Base-by-base conservation (phyloP, 306 rosid species). In the Erythrophleum fordii region DNA sequence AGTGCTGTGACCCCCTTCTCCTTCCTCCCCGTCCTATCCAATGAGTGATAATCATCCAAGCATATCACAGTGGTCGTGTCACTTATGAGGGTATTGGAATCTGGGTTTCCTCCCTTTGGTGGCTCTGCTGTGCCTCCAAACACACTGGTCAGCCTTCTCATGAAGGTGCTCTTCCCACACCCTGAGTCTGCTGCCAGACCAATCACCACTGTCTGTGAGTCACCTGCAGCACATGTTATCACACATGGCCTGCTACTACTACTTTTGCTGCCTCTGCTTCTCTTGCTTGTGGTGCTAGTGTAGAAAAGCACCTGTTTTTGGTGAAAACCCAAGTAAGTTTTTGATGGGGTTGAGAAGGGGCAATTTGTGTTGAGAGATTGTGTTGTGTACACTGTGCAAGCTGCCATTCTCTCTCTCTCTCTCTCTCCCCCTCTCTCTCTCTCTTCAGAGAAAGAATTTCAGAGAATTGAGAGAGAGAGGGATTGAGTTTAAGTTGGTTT, bases 171-270 rank as follows among this genome's bases (percentile, higher is more conserved):
- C 83, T 96, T 96, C 28, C 99, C 99, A 73, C 99, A 96, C 0
- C 99, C 99, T 0, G 99, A 96, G 81, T 96, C 99, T 1, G 99
- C 99, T 6, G 99, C 99, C 0, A 96, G 86, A 48, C 99, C 99
- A 74, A 96, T 96, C 87, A 96, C 99, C 46, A 96, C 81, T 6
- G 99, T 96, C 88, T 90, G 91, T 73, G 88, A 80, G 64, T 73
- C 89, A 70, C 83, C 82, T 1, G 81, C 92, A 0, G 89, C 72
- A 82, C 99, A 93, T 80, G 92, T 89, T 86, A 95, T 88, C 80
- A 92, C 64, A 39, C 78, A 88, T 6, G 86, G 77, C 56, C 59
- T 69, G 79, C 73, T 34, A 39, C 10, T 68, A 14, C 35, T 65
- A 23, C 23, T 9, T 62, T 11, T 69, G 35, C 42, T 60, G 29